phyloP scores from a whole-genome alignment of 2,329 filamentous ascomycete species.

The Cladosporium sp. region DNA sequence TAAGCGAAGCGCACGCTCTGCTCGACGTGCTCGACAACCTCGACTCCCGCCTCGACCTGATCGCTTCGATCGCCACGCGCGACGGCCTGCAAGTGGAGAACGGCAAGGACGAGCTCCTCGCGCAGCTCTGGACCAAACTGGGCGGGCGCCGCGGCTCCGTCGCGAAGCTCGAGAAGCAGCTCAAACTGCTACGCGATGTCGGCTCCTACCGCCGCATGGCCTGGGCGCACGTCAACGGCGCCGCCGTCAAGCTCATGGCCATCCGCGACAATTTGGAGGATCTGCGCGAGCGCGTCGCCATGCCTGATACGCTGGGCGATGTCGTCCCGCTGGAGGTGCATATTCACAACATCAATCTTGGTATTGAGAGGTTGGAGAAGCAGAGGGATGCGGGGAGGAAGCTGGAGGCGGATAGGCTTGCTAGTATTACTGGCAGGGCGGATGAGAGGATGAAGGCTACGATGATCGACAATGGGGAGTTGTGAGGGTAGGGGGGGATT shows the following conservation, averaged over 20 bases:
- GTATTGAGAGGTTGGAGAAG: constrained; percentile 66
- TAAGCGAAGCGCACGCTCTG: constrained; percentile 66
- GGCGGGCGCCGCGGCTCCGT: constrained; percentile 63
- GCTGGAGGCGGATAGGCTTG: constrained; percentile 26
- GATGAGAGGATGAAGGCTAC: constrained; percentile 10
- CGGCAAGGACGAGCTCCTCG: constrained; percentile 62
- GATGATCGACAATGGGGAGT: constrained; percentile 7
- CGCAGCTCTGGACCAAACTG: constrained; percentile 68
- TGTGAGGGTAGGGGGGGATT: not conserved
- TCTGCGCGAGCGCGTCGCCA: constrained; percentile 65
- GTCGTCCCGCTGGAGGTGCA: constrained; percentile 66
- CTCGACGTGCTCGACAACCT: constrained; percentile 62
- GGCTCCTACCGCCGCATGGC: constrained; percentile 61
- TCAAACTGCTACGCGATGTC: constrained; percentile 63
- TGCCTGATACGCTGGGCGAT: constrained; percentile 57
- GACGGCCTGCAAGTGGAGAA: constrained; percentile 57
- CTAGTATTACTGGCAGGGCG: constrained; percentile 19
- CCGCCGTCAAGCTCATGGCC: constrained; percentile 68
- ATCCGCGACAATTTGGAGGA: constrained; percentile 70
- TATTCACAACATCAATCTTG: constrained; percentile 68
- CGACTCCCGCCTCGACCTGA: constrained; percentile 65
- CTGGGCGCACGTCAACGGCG: constrained; percentile 62
- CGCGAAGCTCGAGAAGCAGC: constrained; percentile 58
- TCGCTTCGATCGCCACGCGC: constrained; percentile 64
- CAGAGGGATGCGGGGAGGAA: constrained; percentile 50